Evolutionary conservation across 2,329 filamentous ascomycete genomes (phyloP).

Genomic region (Alternaria sp.): DNA sequence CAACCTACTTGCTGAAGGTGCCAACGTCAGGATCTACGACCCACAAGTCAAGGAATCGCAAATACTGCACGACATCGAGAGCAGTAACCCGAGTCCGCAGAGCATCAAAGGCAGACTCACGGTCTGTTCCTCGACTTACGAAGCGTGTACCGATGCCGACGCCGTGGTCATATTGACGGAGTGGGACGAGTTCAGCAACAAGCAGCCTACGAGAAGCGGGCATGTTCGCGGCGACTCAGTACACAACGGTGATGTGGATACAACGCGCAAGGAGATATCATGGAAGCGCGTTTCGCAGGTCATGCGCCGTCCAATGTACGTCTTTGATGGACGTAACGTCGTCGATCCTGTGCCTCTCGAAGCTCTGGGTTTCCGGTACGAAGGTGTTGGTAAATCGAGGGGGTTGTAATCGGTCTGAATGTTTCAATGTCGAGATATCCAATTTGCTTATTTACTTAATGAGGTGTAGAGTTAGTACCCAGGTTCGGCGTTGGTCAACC

Average conservation of each 20-base stretch:
- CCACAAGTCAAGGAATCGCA: slow-evolving; percentile 1
- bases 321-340: slow-evolving; percentile 5
- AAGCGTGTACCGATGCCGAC: background rate
- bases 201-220: background rate
- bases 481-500: background rate
- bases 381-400: background rate
- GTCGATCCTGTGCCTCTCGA: slow-evolving; percentile 2
- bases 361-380: slow-evolving; percentile 2
- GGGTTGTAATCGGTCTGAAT: background rate
- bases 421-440: background rate
- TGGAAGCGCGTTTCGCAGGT: slow-evolving; percentile 3
- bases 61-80: background rate
- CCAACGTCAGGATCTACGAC: background rate
- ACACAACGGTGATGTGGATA: background rate
- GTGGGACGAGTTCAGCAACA: slow-evolving; percentile 4
- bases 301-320: slow-evolving; percentile 3
- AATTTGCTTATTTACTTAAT: background rate
- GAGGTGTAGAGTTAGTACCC: background rate
- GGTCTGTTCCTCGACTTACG: slow-evolving; percentile 1
- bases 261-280: background rate
- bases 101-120: background rate
- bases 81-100: background rate
- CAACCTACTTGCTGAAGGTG: slow-evolving; percentile 1
- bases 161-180: slow-evolving; percentile 1
- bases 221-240: background rate